Evolutionary conservation across 2,329 filamentous ascomycete genomes (phyloP), one percentile per base, ranked within the genome.

Genomic region (Aspergillus sojae): DNA sequence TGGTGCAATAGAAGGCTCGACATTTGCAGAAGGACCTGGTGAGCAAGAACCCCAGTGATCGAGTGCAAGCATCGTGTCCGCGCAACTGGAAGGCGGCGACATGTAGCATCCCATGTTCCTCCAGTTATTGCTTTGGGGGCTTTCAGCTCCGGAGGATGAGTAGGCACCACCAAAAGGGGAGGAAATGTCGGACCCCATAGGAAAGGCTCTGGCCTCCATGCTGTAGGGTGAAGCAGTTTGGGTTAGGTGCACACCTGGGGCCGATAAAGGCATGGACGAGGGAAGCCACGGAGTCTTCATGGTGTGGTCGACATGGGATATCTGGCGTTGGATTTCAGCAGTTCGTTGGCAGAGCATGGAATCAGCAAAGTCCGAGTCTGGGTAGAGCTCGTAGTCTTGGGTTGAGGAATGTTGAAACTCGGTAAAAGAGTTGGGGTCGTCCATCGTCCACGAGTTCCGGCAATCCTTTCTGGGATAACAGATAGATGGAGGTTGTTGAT

Each of bases 141-240:
- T 74, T 48, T 74, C 73, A 16, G 68, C 63, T 16, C 68, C 72
- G 5, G 74, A 68, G 7, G 65, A 65, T 3, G 68, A 70, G 9
- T 70, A 70, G 10, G 67, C 69, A 32, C 64, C 67, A 55, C 67
- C 63, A 69, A 68, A 72, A 5, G 67, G 57, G 7, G 67, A 65
- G 12, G 62, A 34, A 48, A 70, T 53, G 7, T 59, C 54, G 23
- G 55, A 19, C 39, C 50, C 36, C 16, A 34, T 14, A 3, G 53
- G 32, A 36, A n/a, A 45, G 21, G n/a, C 21, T 16, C 12, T 9
- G 30, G 39, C 46, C 21, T 60, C 57, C 43, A 57, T 52, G 12
- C 19, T 21, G 19, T 26, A 30, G 3, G 19, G 16, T 34, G 50
- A 34, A 16, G 19, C 11, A 3, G n/a, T 16, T 21, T 14, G 23